Evolutionary conservation across 2,329 filamentous ascomycete genomes (phyloP).

Genomic region (Aspergillus flavus): DNA sequence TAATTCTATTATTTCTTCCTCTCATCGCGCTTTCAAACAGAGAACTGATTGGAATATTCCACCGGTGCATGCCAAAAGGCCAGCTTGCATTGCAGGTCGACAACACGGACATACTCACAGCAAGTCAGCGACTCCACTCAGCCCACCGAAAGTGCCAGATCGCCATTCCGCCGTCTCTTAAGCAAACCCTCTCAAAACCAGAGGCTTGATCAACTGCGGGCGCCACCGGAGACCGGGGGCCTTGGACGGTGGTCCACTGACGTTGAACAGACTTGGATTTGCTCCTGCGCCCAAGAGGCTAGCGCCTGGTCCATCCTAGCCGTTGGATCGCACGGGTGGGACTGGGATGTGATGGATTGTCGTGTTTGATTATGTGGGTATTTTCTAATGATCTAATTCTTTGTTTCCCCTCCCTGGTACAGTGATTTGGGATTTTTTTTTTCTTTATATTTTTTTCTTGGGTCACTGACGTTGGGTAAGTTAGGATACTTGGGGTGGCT

Average conservation of each 20-base stretch:
- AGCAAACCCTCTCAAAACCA: slow-evolving; percentile 16
- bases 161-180: slow-evolving; percentile 17
- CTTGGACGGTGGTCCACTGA: slow-evolving; percentile 20
- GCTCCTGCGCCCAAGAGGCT: slow-evolving; percentile 18
- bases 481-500: background rate
- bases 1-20: background rate
- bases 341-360: slow-evolving; percentile 19
- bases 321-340: slow-evolving; percentile 26
- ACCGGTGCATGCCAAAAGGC: slow-evolving; percentile 13
- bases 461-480: background rate
- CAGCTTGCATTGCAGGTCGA: slow-evolving; percentile 11
- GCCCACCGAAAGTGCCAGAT: slow-evolving; percentile 24
- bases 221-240: slow-evolving; percentile 22
- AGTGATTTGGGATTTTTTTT: slow-evolving; percentile 8
- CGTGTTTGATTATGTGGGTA: slow-evolving; percentile 13
- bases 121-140: slow-evolving; percentile 15
- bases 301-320: slow-evolving; percentile 23
- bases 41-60: background rate
- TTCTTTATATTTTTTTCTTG: background rate
- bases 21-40: background rate
- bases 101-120: background rate
- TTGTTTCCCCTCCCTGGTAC: slow-evolving; percentile 4
- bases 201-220: slow-evolving; percentile 25
- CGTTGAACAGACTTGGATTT: slow-evolving; percentile 22
- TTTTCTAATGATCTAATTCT: slow-evolving; percentile 4